Percentiles rank a stretch among this genome's conserved stretches.
Evolutionary conservation across 768 basidiomycete genomes (phyloP).

Genomic region (Lentinula guzmanii): DNA sequence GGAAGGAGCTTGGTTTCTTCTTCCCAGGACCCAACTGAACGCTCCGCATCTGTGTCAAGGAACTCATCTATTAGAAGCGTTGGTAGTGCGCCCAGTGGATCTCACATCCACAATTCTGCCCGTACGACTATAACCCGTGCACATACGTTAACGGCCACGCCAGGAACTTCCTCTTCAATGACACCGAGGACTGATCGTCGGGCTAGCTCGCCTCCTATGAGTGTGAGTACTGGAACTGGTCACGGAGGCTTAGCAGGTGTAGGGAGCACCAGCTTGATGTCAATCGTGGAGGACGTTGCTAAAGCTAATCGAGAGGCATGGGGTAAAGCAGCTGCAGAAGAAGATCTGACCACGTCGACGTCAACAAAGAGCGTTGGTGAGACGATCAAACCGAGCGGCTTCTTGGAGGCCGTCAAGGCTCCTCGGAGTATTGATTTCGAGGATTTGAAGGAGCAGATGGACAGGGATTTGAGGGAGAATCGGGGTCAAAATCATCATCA

Average conservation of each 20-base stretch:
- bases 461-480: background rate
- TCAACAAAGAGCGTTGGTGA: slow-evolving; percentile 16
- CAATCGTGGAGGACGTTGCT: slow-evolving; percentile 60
- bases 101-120: background rate
- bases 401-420: slow-evolving; percentile 39
- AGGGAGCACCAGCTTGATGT: slow-evolving; percentile 46
- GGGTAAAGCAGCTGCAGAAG: background rate
- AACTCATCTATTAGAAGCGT: slow-evolving; percentile 26
- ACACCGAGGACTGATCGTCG: slow-evolving; percentile 10
- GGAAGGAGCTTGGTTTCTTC: background rate
- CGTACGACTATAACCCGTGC: background rate
- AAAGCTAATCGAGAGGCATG: slow-evolving; percentile 24
- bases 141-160: background rate
- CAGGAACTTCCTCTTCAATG: background rate
- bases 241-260: background rate
- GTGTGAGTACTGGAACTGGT: slow-evolving; percentile 3
- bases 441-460: slow-evolving; percentile 19
- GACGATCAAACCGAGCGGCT: slow-evolving; percentile 10
- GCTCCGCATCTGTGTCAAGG: slow-evolving; percentile 14
- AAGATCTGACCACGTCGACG: background rate
- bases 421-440: slow-evolving; percentile 34
- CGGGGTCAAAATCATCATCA: background rate
- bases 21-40: background rate
- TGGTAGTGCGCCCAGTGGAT: slow-evolving; percentile 19
- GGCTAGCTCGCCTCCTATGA: slow-evolving; percentile 12